Evolutionary conservation across 129 eudicot species (phyloP), one percentile per base, ranked within the genome.

Genomic region (Dittrichia graveolens): DNA sequence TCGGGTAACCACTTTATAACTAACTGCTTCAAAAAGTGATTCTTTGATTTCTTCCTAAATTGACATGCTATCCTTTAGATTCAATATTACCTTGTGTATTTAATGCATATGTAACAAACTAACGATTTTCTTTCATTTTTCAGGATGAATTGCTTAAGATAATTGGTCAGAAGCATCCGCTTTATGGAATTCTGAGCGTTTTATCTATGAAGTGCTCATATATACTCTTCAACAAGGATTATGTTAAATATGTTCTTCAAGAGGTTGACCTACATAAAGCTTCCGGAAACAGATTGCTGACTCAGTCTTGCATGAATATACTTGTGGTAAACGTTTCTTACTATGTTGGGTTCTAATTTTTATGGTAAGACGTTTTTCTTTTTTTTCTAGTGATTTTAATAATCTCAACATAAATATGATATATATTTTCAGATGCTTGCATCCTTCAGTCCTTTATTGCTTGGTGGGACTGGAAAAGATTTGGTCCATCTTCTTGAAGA

Each of bases 171-270:
- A 84, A 84, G 78, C 96, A 94, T 84, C 86, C 78, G 9, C 93
- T 94, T 57, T 83, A 85, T 78, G 94, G 87, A 78, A 71, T 90
- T 71, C 69, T 94, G 69, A 81, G 85, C 77, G 68, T 65, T n/a
- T 89, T 94, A 39, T 88, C 99, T 49, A 56, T 94, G 83, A 94
- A 94, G 80, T 90, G 99, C 83, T 94, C 99, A 47, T 85, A 84
- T 82, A 41, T 85, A 54, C 96, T 94, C 35, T 94, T 90, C 72
- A 83, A 87, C 85, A 94, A 94, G 87, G 99, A 94, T 64, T 87
- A 87, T 77, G 91, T 91, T 64, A 94, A 86, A 81, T 91, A 90
- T 83, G 77, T 94, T 79, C 81, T 94, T 72, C 78, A 63, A n/a
- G 96, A 88, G 87, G 79, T 81, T 42, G 82, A 77, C 42, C 14